Evolutionary conservation across 179 eudicot species (phyloP).

Genomic region (Sideroxylon spinosum): DNA sequence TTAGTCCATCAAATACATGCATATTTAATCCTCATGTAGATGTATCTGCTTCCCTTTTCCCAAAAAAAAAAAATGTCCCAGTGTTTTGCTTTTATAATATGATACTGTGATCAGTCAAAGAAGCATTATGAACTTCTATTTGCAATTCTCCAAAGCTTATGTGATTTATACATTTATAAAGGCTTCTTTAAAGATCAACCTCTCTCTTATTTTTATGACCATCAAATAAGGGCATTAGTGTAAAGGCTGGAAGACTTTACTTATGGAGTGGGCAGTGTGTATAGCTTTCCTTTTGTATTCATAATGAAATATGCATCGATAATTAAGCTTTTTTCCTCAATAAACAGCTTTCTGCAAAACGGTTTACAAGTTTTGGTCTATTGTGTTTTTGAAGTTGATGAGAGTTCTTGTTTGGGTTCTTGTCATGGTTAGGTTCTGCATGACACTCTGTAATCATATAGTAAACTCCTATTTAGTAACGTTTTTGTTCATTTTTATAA

Average conservation of each 20-base stretch:
- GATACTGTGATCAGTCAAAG: background rate
- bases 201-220: constrained; percentile 60
- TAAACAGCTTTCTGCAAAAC: background rate
- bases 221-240: constrained; percentile 25
- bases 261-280: constrained; percentile 26
- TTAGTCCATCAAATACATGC: background rate
- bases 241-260: constrained; percentile 35
- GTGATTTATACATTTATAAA: constrained; percentile 34
- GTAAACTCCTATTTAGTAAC: background rate
- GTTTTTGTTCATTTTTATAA: background rate
- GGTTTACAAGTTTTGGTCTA: no score
- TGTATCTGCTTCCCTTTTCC: background rate
- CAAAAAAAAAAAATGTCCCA: background rate
- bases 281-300: constrained; percentile 21
- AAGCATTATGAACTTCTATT: constrained; percentile 6
- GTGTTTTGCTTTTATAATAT: background rate
- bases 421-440: background rate
- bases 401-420: background rate
- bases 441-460: background rate
- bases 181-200: constrained; percentile 35
- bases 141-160: constrained; percentile 12
- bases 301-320: constrained; percentile 17
- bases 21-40: background rate
- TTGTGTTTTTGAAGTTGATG: background rate
- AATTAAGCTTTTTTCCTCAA: background rate